Evolutionary conservation across 2,329 filamentous ascomycete genomes (phyloP).

Genomic region (Scopulariopsis brevicaulis): DNA sequence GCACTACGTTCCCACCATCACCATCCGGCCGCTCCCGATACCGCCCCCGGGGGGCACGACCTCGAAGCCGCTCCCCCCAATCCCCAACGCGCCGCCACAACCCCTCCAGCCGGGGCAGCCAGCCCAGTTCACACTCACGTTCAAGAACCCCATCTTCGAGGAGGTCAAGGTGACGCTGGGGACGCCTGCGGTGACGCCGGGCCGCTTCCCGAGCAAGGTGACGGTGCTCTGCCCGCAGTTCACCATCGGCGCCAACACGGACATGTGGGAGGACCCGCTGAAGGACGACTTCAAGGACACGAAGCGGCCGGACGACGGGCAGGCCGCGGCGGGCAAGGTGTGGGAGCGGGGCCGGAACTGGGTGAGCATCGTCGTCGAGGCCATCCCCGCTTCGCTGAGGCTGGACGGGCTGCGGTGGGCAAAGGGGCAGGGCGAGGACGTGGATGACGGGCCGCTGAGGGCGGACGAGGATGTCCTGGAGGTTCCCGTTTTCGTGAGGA

Average conservation of each 20-base stretch:
- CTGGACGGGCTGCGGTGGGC: conserved; percentile 21
- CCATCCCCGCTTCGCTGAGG: conserved; percentile 54
- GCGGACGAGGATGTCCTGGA: conserved; percentile 61
- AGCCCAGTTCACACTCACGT: conserved; percentile 75
- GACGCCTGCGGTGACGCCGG: conserved; percentile 69
- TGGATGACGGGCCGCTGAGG: conserved; percentile 33
- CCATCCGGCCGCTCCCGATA: conserved; percentile 48
- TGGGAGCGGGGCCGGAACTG: conserved; percentile 92
- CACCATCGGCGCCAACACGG: conserved; percentile 86
- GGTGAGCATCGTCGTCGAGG: conserved; percentile 87
- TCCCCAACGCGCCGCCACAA: conserved; percentile 8
- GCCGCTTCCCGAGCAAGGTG: conserved; percentile 65
- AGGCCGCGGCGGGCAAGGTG: conserved; percentile 81
- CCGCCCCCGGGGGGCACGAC: conserved; percentile 6
- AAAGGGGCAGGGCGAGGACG: conserved; percentile 20
- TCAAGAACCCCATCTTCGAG: conserved; percentile 93
- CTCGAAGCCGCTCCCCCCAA: conserved; percentile 16
- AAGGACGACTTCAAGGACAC: conserved; percentile 34
- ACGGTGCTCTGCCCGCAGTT: conserved; percentile 93
- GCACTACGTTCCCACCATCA: conserved; percentile 77
- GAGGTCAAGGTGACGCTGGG: conserved; percentile 77
- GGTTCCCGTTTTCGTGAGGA: conserved; percentile 85
- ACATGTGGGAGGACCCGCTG: conserved; percentile 78
- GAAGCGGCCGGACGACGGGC: conserved; percentile 15
- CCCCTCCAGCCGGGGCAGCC: conserved; percentile 45